Conservation (phyloP, 352 stramenopile genomes). For the Phytophthora macrochlamydospora region DNA sequence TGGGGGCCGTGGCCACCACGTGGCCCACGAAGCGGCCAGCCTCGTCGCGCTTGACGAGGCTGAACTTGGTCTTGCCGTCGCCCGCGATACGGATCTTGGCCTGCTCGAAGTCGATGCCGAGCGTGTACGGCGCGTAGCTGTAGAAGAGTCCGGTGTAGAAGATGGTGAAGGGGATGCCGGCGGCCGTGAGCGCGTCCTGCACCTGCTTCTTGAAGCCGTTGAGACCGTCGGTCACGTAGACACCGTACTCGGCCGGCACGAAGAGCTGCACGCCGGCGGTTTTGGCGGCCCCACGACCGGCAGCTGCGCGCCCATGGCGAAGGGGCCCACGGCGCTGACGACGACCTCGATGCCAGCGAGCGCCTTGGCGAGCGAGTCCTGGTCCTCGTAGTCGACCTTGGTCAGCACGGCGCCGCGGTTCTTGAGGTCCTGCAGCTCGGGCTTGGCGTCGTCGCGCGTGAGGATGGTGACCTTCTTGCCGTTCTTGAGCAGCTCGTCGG, state of each 20-base stretch:
- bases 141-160: slow-evolving; percentile 31
- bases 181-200: slow-evolving; percentile 18
- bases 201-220: slow-evolving; percentile 24
- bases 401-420: slow-evolving; percentile 23
- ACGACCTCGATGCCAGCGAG: slow-evolving; percentile 25
- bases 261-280: slow-evolving; percentile 19
- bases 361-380: slow-evolving; percentile 22
- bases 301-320: slow-evolving; percentile 7
- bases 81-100: slow-evolving; percentile 5
- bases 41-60: neutral
- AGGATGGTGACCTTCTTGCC: slow-evolving; percentile 25
- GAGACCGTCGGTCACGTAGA: slow-evolving; percentile 17
- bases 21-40: slow-evolving; percentile 13
- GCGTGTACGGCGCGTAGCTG: slow-evolving; percentile 7
- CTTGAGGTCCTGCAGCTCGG: slow-evolving; percentile 32
- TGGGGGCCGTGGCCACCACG: neutral
- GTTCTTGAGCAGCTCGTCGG: slow-evolving; percentile 35
- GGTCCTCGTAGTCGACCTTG: slow-evolving; percentile 28
- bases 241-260: slow-evolving; percentile 20
- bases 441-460: slow-evolving; percentile 29
- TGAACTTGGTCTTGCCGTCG: slow-evolving; percentile 9
- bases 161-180: slow-evolving; percentile 20
- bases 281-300: slow-evolving; percentile 9
- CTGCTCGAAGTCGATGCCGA: slow-evolving; percentile 5
- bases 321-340: slow-evolving; percentile 11